These are phyloP conservation scores for Globisporangium megalacanthum DNA, from an alignment of 352 stramenopile genomes.

Conservation along the genomic window DNA sequence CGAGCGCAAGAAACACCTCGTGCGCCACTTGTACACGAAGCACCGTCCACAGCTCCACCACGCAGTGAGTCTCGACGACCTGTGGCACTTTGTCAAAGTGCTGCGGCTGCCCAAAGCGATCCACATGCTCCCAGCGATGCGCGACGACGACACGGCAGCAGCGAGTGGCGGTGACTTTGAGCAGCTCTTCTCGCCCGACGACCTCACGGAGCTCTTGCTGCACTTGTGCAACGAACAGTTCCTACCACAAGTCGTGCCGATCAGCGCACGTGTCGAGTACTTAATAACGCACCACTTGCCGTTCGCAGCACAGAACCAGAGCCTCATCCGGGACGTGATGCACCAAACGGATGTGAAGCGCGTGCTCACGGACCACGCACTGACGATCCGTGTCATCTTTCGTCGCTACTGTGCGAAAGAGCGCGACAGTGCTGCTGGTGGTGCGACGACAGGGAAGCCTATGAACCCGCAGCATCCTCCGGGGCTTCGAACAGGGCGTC, in stretches of 20 bases:
- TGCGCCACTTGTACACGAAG: slow-evolving; percentile 55
- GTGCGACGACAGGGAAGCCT: neutral
- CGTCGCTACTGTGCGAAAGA: slow-evolving; percentile 70
- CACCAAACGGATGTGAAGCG: slow-evolving; percentile 49
- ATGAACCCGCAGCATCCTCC: neutral
- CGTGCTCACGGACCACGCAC: slow-evolving; percentile 42
- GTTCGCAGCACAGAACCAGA: slow-evolving; percentile 42
- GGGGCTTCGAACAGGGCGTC: neutral
- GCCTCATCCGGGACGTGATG: slow-evolving; percentile 49
- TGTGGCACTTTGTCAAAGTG: slow-evolving; percentile 69
- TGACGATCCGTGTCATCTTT: slow-evolving; percentile 63
- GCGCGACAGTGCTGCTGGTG: slow-evolving; percentile 24
- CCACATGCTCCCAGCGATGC: slow-evolving; percentile 44
- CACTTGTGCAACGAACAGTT: slow-evolving; percentile 81
- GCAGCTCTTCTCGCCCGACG: slow-evolving; percentile 54
- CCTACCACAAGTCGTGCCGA: slow-evolving; percentile 31
- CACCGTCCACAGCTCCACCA: slow-evolving; percentile 30
- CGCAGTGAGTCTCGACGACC: slow-evolving; percentile 52
- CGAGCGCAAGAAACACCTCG: slow-evolving; percentile 43
- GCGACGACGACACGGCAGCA: slow-evolving; percentile 40
- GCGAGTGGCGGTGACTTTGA: slow-evolving; percentile 33
- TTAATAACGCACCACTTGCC: slow-evolving; percentile 49
- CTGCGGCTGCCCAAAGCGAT: slow-evolving; percentile 49
- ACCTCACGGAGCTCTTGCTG: slow-evolving; percentile 57
- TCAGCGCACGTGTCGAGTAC: slow-evolving; percentile 60